A percentile compares a stretch with the other conserved stretches of the same genome.
Evolutionary conservation across 2,329 filamentous ascomycete genomes (phyloP).

Genomic region (Aspergillus quadricinctus): DNA sequence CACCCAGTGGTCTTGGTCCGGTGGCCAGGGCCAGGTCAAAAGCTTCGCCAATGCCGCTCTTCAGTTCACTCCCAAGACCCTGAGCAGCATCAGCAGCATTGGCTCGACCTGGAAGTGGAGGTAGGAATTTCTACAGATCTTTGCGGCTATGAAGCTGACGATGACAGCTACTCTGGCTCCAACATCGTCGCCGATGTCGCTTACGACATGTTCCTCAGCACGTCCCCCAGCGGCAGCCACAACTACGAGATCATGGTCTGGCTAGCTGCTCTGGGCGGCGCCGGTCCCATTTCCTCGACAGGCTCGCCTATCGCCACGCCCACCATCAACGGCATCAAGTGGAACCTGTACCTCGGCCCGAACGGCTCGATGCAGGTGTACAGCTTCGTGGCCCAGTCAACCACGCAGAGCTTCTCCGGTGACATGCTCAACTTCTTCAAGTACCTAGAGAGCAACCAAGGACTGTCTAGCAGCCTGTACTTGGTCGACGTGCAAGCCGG

Average conservation of each 20-base stretch:
- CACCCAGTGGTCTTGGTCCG: constrained; percentile 44
- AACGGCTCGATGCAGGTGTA: constrained; percentile 57
- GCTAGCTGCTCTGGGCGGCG: constrained; percentile 55
- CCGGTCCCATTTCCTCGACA: constrained; percentile 50
- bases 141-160: constrained; percentile 3
- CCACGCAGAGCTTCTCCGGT: constrained; percentile 51
- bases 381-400: constrained; percentile 52
- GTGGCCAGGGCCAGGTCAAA: constrained; percentile 41
- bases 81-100: constrained; percentile 39
- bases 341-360: constrained; percentile 58
- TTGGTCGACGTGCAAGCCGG: constrained; percentile 46
- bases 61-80: constrained; percentile 28
- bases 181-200: constrained; percentile 55
- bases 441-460: constrained; percentile 47
- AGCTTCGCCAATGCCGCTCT: constrained; percentile 45
- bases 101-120: constrained; percentile 45
- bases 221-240: constrained; percentile 42
- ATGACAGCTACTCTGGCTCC: constrained; percentile 44
- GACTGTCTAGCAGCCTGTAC: constrained; percentile 44
- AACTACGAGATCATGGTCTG: constrained; percentile 66
- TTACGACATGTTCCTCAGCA: constrained; percentile 58
- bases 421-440: constrained; percentile 56
- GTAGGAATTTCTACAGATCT: constrained; percentile 15
- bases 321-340: constrained; percentile 51
- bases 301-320: constrained; percentile 52